Percentiles rank a stretch among this genome's conserved stretches.
Conservation (phyloP, 2,329 filamentous ascomycete genomes). For the Cordyceps cicadae region DNA sequence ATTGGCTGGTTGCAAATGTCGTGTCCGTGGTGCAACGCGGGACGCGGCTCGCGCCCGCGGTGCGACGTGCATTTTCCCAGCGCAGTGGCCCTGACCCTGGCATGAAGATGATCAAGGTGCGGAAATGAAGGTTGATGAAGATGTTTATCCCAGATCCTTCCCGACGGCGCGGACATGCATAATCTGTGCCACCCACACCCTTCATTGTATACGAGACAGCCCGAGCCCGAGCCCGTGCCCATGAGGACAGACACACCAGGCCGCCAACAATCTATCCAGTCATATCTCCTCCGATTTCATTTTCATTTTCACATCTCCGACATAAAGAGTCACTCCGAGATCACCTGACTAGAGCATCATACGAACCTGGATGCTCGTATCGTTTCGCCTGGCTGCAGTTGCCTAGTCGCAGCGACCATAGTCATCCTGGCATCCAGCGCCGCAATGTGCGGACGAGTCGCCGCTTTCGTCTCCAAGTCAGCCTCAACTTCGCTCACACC, state of each 20-base stretch:
- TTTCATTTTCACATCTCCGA: no score
- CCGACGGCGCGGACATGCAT: background rate
- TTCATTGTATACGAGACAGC: background rate
- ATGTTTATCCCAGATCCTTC: background rate
- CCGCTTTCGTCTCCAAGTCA: background rate
- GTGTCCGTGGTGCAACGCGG: constrained; percentile 10
- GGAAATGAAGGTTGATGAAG: background rate
- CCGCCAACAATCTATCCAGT: no score
- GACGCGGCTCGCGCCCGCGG: constrained; percentile 2
- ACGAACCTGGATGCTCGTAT: background rate
- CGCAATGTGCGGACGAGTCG: constrained; percentile 20
- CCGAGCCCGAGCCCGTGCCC: no score
- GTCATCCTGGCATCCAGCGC: constrained; percentile 24
- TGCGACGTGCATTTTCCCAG: background rate
- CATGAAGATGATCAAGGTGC: background rate
- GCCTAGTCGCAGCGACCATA: constrained; percentile 25
- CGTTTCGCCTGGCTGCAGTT: no score
- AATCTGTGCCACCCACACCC: background rate
- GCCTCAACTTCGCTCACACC: background rate
- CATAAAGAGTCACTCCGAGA: background rate
- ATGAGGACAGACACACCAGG: no score
- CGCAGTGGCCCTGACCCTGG: background rate
- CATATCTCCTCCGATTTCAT: no score
- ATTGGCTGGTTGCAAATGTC: background rate
- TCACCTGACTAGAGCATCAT: background rate